Conservation (phyloP, 148 eudicot species). For the Silene latifolia region DNA sequence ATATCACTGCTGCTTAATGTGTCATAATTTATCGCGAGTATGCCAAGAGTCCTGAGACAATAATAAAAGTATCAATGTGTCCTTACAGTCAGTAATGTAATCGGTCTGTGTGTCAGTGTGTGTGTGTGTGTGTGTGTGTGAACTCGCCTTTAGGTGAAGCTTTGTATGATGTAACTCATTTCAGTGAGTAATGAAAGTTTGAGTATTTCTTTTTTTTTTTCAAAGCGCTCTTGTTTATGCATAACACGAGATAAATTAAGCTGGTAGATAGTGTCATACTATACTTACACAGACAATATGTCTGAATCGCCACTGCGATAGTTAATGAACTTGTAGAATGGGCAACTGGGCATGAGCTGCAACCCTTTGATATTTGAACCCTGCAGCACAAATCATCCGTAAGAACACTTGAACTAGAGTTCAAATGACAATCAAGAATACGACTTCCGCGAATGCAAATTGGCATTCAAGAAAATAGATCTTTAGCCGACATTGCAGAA, state of each 20-base stretch:
- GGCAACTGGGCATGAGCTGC: too few relatives aligned
- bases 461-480: too few relatives aligned
- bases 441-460: too few relatives aligned
- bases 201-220: neutral
- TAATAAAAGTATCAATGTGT: neutral
- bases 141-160: neutral
- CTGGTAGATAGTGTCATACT: too few relatives aligned
- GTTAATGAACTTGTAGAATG: too few relatives aligned
- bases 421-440: too few relatives aligned
- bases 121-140: neutral
- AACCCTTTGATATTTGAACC: too few relatives aligned
- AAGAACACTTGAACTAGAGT: too few relatives aligned
- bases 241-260: neutral
- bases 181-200: slow-evolving; percentile 10
- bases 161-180: slow-evolving; percentile 3
- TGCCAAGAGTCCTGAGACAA: neutral
- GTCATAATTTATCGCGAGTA: neutral
- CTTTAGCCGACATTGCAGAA: too few relatives aligned
- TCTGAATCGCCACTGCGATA: too few relatives aligned
- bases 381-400: too few relatives aligned
- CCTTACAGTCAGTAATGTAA: neutral
- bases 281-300: too few relatives aligned
- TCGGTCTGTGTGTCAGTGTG: neutral
- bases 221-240: neutral
- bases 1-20: slow-evolving; percentile 31